Base-by-base conservation (phyloP, 345 rosid genomes). In the Syzygium oleosum region DNA sequence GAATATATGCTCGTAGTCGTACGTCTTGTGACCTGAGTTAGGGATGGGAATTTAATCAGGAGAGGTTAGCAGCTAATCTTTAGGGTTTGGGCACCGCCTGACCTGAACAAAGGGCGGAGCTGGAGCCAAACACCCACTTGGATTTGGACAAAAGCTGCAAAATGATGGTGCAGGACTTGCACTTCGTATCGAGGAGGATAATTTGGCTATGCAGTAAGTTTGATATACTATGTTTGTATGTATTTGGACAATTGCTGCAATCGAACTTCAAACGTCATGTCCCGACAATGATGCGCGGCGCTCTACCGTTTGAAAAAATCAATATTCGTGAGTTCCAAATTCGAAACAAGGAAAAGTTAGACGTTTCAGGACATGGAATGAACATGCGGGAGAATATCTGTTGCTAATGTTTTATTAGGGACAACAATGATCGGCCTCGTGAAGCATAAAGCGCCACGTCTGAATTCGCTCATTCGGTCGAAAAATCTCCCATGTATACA, bases 231-330 rank as follows among this genome's bases (percentile, higher is more conserved):
- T 73, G 7, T 19, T 34, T 73, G 11, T 34, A 73, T 34, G 25
- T 9, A 68, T 68, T 65, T 68, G 49, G 80, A 38, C 80, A 73
- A 73, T 11, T 21, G 22, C 27, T 55, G 22, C 5, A 8, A 34
- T 73, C 6, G 4, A 41, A 73, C 80, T 34, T 34, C 49, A 73
- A 0, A 73, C 10, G 49, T 34, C 49, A 34, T 10, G 49, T 73
- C 23, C 49, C 2, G 12, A 0, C 27, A 3, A 0, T 68, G 43
- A 0, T 31, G 43, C 17, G 12, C 21, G 12, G 79, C 23, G 12
- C 79, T 73, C 0, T 0, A 38, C 80, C 7, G 2, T 38, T 9
- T 19, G 14, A 41, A 21, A 34, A 34, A 21, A 38, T 73, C 6
- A 73, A 22, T 34, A 73, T 73, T 73, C 21, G 6, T 73, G 80